Base-by-base conservation (phyloP, 108 stramenopile genomes). In the Nitzschia inconspicua region DNA sequence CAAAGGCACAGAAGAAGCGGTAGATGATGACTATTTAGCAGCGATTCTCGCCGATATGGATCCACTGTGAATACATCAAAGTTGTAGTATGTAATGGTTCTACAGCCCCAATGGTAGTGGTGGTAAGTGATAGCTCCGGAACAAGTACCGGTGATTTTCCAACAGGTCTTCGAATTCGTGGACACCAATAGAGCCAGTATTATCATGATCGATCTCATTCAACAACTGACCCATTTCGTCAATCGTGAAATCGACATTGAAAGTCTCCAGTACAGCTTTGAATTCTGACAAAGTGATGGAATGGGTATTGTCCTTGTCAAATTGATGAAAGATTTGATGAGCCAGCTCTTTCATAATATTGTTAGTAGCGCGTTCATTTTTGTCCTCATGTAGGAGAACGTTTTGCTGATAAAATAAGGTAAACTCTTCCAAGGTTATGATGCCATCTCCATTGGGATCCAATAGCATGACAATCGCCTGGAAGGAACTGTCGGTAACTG, bases 31-130 rank as follows among this genome's bases (percentile, higher is more conserved):
- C 16, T 77, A 87, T 24, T 56, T 86, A 41, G 58, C 46, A 9
- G 42, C 42, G 18, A 78, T 86, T 42, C 47, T 86, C 4, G 79
- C 82, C n/a, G 85, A 86, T 50, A 64, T 86, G 43, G 79, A 79
- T 59, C 57, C 59, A 19, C 27, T 77, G 44, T 79, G 41, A 73
- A 52, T 32, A 13, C 7, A 9, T 54, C n/a, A 39, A 39, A 39
- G 11, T 39, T 1, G n/a, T 39, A 39, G 11, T 39, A n/a, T n/a
- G n/a, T n/a, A n/a, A n/a, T n/a, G n/a, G n/a, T n/a, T n/a, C n/a
- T n/a, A n/a, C n/a, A n/a, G n/a, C n/a, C n/a, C n/a, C n/a, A n/a
- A n/a, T n/a, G n/a, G n/a, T n/a, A n/a, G n/a, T n/a, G n/a, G n/a
- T n/a, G n/a, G n/a, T n/a, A n/a, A n/a, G n/a, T n/a, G n/a, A n/a